A percentile compares a stretch with the other conserved stretches of the same genome.
phyloP scores from a whole-genome alignment of 306 rosid genomes.

The Gastrolobium bilobum region DNA sequence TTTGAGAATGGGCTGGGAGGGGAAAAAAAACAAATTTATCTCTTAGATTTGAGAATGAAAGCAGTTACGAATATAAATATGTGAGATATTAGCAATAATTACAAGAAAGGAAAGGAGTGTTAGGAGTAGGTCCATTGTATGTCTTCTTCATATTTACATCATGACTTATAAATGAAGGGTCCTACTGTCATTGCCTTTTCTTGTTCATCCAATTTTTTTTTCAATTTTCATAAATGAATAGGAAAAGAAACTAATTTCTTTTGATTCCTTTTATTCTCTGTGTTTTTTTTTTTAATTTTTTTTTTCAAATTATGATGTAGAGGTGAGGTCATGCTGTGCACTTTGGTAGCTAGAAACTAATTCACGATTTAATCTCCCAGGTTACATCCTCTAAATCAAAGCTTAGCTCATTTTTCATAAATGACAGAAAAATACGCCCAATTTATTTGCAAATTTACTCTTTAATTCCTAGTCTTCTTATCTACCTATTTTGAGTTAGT shows the following conservation, averaged over 20 bases:
- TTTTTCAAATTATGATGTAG: slow-evolving; percentile 50
- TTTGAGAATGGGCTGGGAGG: slow-evolving; percentile 20
- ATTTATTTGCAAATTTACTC: neutral
- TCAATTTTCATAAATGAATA: slow-evolving; percentile 18
- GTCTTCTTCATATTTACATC: slow-evolving; percentile 53
- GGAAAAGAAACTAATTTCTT: slow-evolving; percentile 1
- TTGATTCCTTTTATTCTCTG: neutral
- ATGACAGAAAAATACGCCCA: slow-evolving; percentile 6
- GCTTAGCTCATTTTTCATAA: neutral
- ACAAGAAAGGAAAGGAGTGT: slow-evolving; percentile 50
- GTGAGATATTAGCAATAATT: slow-evolving; percentile 56
- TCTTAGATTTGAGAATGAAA: slow-evolving; percentile 22
- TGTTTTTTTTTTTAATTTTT: neutral
- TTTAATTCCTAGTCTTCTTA: neutral
- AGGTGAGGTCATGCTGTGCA: slow-evolving; percentile 67
- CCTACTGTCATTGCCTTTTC: slow-evolving; percentile 46
- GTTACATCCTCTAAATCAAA: neutral
- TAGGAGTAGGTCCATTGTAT: slow-evolving; percentile 65
- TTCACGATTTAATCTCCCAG: slow-evolving; percentile 17
- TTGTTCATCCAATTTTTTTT: neutral
- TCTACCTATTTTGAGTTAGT: slow-evolving; percentile 6
- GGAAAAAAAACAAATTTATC: slow-evolving; percentile 26
- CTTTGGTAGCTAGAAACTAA: slow-evolving; percentile 40
- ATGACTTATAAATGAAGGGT: slow-evolving; percentile 54
- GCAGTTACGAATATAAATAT: slow-evolving; percentile 36